These are phyloP conservation scores for Martiniozyma asiatica DNA, from an alignment of 1,139 yeast species.

Conservation along the genomic window DNA sequence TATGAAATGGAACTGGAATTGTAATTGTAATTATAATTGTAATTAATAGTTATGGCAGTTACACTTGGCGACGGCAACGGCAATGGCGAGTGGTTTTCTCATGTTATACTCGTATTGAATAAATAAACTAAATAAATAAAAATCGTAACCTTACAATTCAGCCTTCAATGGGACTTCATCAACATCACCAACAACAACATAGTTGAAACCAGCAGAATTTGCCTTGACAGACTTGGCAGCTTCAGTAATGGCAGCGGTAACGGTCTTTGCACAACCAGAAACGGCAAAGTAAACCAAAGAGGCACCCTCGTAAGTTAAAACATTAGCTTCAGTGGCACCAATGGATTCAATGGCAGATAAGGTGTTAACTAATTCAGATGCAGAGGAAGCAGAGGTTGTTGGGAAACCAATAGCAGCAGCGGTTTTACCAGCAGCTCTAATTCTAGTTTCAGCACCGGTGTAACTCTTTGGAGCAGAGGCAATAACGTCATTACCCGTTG, in stretches of 20 bases:
- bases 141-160: slow-evolving; percentile 48
- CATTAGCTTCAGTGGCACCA: slow-evolving; percentile 33
- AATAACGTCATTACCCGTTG: slow-evolving; percentile 35
- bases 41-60: neutral
- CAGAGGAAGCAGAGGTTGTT: slow-evolving; percentile 52
- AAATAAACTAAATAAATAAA: neutral
- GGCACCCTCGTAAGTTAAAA: slow-evolving; percentile 65
- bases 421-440: slow-evolving; percentile 55
- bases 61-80: neutral
- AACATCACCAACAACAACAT: slow-evolving; percentile 86
- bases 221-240: slow-evolving; percentile 31
- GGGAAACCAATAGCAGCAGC: slow-evolving; percentile 80
- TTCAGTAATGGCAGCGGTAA: slow-evolving; percentile 50
- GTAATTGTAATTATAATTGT: too few species aligned
- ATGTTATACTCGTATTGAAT: too few species aligned
- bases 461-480: slow-evolving; percentile 31
- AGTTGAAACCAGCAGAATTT: slow-evolving; percentile 52
- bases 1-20: too few species aligned
- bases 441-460: slow-evolving; percentile 66
- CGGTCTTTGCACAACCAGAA: slow-evolving; percentile 42
- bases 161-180: slow-evolving; percentile 80
- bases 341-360: slow-evolving; percentile 40
- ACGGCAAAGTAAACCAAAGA: slow-evolving; percentile 69
- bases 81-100: too few species aligned
- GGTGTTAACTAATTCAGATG: slow-evolving; percentile 62